These are phyloP conservation scores for Syzygium aromaticum DNA, from an alignment of 345 rosid genomes.

Conservation along the genomic window DNA sequence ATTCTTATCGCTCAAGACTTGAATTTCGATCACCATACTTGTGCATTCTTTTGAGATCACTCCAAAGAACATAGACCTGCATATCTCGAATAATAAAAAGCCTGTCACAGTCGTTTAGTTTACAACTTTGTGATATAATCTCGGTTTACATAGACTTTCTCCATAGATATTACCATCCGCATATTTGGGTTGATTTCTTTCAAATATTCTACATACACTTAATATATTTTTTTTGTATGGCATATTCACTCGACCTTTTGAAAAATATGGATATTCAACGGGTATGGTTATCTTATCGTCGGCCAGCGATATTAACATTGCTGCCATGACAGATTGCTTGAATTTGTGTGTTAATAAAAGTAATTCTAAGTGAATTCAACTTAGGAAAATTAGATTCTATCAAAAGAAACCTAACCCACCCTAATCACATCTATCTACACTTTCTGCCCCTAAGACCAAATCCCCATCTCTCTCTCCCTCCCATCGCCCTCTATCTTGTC, in stretches of 20 bases:
- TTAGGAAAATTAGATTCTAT: too few relatives aligned
- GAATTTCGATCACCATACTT: neutral
- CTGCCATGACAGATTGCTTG: neutral
- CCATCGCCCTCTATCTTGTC: neutral
- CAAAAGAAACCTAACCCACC: neutral
- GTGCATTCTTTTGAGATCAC: neutral
- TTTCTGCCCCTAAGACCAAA: too few relatives aligned
- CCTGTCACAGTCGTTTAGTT: neutral
- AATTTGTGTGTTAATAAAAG: neutral
- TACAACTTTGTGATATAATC: neutral
- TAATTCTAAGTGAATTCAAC: too few relatives aligned
- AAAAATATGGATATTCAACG: neutral
- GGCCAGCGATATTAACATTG: neutral
- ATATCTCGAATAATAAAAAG: neutral
- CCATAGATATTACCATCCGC: accelerated
- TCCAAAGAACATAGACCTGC: neutral
- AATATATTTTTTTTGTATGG: neutral
- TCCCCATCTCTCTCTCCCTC: neutral
- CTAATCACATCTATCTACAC: neutral
- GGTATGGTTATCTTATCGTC: neutral
- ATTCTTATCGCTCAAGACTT: neutral
- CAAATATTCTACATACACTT: neutral
- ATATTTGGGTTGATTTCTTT: neutral
- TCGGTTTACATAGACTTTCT: neutral
- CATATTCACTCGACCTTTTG: neutral